A percentile compares a stretch with the other conserved stretches of the same genome.
phyloP scores from a whole-genome alignment of 129 eudicot genomes.

The Logfia minima region DNA sequence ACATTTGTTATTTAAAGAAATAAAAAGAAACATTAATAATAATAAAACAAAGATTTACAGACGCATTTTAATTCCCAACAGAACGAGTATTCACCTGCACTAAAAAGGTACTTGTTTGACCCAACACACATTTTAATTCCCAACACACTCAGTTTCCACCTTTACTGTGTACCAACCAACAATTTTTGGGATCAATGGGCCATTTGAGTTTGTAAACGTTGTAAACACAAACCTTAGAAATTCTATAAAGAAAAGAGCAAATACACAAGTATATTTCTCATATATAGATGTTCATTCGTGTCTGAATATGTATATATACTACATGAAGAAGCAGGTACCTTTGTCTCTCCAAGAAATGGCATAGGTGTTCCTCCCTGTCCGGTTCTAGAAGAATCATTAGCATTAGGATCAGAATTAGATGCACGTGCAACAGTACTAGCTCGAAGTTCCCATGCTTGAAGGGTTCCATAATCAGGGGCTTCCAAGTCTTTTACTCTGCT shows the following conservation, averaged over 20 bases:
- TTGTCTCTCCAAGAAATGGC: conserved; percentile 90
- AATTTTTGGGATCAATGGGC: background rate
- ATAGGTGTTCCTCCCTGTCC: conserved; percentile 73
- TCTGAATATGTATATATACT: background rate
- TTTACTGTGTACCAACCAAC: background rate
- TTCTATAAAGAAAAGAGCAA: background rate
- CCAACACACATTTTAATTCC: background rate
- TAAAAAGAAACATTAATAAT: no score
- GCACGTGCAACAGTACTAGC: conserved; percentile 74
- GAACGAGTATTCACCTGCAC: background rate
- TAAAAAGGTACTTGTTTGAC: background rate
- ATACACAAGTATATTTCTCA: background rate
- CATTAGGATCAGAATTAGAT: conserved; percentile 47
- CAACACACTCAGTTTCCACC: background rate
- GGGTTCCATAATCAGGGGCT: conserved; percentile 87
- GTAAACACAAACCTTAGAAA: background rate
- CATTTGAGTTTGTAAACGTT: background rate
- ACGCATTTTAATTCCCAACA: background rate
- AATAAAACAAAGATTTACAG: background rate
- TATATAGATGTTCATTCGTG: background rate
- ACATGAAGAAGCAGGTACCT: conserved; percentile 44
- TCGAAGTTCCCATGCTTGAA: conserved; percentile 88
- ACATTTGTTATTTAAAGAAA: background rate
- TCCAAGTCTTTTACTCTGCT: conserved; percentile 81
- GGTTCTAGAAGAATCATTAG: conserved; percentile 58